phyloP scores from a whole-genome alignment of 257 asterid species.

The Ophiorrhiza pumila region DNA sequence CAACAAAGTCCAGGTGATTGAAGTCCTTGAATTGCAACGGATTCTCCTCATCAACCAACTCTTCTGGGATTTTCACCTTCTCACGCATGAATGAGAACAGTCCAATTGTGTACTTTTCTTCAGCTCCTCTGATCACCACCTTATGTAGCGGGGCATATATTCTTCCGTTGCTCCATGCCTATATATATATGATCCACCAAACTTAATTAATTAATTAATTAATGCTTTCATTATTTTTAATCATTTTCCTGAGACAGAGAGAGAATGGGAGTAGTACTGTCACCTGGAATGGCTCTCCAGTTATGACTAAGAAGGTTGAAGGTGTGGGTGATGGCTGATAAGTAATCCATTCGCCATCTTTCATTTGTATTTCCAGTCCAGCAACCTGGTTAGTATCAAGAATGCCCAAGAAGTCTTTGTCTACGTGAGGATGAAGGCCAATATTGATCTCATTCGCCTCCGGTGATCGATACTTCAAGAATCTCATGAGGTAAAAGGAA shows the following conservation, averaged over 20 bases:
- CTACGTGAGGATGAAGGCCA: conserved; percentile 67
- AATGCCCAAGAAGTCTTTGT: conserved; percentile 62
- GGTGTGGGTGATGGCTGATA: conserved; percentile 46
- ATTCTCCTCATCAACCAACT: conserved; percentile 50
- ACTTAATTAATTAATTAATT: too few relatives aligned
- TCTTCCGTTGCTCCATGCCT: conserved; percentile 84
- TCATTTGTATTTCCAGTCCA: conserved; percentile 59
- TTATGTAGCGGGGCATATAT: conserved; percentile 56
- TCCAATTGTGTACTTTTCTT: conserved; percentile 47
- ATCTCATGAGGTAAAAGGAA: conserved; percentile 48
- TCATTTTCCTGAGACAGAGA: too few relatives aligned
- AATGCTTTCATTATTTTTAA: too few relatives aligned
- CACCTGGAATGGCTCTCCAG: conserved; percentile 78
- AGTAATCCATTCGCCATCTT: conserved; percentile 57
- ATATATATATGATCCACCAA: not conserved
- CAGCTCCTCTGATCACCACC: conserved; percentile 42
- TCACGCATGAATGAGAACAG: conserved; percentile 66
- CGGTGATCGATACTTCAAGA: conserved; percentile 58
- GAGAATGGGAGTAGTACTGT: not conserved
- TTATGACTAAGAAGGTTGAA: conserved; percentile 61
- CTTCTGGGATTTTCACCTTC: conserved; percentile 47
- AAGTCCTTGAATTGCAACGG: conserved; percentile 52
- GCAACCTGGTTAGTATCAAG: conserved; percentile 54
- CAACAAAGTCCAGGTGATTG: conserved; percentile 52
- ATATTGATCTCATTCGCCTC: conserved; percentile 32